Base-by-base conservation (phyloP, 306 rosid species). In the Myrica gale region DNA sequence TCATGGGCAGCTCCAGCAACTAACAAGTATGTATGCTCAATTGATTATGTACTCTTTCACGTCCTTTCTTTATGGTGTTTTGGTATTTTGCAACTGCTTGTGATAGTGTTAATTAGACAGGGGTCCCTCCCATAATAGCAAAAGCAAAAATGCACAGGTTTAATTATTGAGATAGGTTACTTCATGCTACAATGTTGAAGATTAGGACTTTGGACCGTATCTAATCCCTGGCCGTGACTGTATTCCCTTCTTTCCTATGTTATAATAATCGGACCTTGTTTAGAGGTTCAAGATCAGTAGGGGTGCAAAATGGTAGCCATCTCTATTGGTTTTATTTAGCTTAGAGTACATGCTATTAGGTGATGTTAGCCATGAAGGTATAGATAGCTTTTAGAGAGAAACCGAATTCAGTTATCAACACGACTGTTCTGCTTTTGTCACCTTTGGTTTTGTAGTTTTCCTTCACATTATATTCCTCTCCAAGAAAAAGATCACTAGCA, bases 1-100 rank as follows among this genome's bases (percentile, higher is more conserved):
- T 82, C 96, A 41, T 93, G 96, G 95, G 87, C 84, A 74, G 93
- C 60, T 66, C 80, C 93, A 1, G 96, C 95, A n/a, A 90, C 96
- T 69, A 93, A 93, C 89, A 86, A 89, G 96, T 90, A 85, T 2
- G 89, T 75, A 52, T 60, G 44, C 71, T 20, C 58, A 1, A 39
- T 17, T 26, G 15, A 16, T 47, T 72, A 2, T 39, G n/a, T 51
- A 32, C 43, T 70, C 42, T 26, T 16, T 0, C 67, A 5, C 9
- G 32, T 26, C 12, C 67, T 26, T n/a, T 58, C 66, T 26, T 57
- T 26, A 7, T 60, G 32, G 42, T 60, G 15, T 23, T 60, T 57
- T 60, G 12, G n/a, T 60, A 60, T 60, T 26, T 26, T 11, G 7
- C 9, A 60, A 26, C 41, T 53, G 67, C 11, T 60, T 10, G 42